Conservation (phyloP, 768 basidiomycete species). For the Russula sp. region DNA sequence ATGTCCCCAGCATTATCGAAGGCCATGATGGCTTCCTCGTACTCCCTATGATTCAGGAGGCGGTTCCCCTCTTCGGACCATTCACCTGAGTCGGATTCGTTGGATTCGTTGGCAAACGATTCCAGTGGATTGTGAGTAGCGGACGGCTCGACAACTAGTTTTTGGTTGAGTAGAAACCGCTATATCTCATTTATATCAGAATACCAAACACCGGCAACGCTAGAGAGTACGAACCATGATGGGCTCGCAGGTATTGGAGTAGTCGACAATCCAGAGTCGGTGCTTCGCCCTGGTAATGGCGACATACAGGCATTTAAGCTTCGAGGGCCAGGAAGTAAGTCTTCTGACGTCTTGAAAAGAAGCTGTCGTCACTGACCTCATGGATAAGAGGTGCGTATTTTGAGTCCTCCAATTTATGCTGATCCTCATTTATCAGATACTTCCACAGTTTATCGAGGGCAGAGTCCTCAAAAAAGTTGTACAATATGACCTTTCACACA, state of each 20-base stretch:
- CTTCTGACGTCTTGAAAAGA: background rate
- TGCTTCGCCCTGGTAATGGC: conserved; percentile 70
- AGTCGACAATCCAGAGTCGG: conserved; percentile 67
- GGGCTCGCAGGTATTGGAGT: conserved; percentile 44
- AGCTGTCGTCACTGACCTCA: conserved; percentile 12
- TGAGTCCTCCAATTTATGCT: background rate
- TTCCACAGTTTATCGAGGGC: conserved; percentile 35
- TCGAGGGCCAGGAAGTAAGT: background rate
- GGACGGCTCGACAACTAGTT: background rate
- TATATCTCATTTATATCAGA: background rate
- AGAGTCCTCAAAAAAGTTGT: conserved; percentile 74
- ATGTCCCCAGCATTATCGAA: conserved; percentile 18
- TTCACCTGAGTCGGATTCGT: conserved; percentile 14
- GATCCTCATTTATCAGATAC: background rate
- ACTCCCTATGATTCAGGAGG: conserved; percentile 13
- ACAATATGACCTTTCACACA: conserved; percentile 57
- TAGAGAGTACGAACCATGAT: conserved; percentile 46
- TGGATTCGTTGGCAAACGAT: conserved; percentile 5
- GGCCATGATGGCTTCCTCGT: conserved; percentile 20
- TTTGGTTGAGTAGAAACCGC: conserved; percentile 5
- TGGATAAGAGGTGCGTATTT: conserved; percentile 12
- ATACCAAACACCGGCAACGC: conserved; percentile 18
- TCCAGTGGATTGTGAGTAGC: background rate
- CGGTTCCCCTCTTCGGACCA: conserved; percentile 19
- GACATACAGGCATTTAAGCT: conserved; percentile 70